These are phyloP conservation scores for Cupressus sempervirens DNA, from an alignment of 75 land plant genomes.

Conservation along the genomic window DNA sequence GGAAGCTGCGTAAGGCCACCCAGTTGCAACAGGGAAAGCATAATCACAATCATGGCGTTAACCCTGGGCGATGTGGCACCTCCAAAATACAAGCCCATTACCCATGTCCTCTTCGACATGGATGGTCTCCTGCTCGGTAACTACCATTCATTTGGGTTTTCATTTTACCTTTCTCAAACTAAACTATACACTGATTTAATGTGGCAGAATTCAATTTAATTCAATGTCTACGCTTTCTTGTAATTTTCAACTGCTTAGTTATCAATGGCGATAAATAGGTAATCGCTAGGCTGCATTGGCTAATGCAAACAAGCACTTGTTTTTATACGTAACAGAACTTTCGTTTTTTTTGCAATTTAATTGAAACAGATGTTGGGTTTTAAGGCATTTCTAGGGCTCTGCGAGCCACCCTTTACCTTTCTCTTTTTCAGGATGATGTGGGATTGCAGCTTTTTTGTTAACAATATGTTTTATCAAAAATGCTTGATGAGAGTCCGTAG, in stretches of 20 bases:
- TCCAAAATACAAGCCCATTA: slow-evolving; percentile 17
- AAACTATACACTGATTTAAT: no score
- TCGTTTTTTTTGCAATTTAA: neutral
- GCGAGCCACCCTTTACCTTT: no score
- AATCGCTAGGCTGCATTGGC: neutral
- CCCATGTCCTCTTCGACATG: slow-evolving; percentile 69
- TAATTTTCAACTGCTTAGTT: no score
- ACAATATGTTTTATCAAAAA: no score
- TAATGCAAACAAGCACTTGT: neutral
- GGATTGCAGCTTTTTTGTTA: no score
- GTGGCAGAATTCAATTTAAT: no score
- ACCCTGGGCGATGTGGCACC: neutral
- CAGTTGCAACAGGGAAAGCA: neutral
- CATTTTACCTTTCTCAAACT: neutral
- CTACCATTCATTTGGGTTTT: neutral
- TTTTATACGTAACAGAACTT: neutral
- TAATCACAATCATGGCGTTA: neutral
- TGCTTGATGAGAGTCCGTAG: no score
- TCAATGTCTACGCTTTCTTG: no score
- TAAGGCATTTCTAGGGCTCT: no score
- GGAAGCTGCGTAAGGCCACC: neutral
- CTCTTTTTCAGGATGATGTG: no score
- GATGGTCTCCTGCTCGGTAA: slow-evolving; percentile 65
- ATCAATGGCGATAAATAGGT: neutral
- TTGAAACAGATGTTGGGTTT: neutral